phyloP scores from a whole-genome alignment of 352 stramenopile species.

The Phytophthora crassamura region DNA sequence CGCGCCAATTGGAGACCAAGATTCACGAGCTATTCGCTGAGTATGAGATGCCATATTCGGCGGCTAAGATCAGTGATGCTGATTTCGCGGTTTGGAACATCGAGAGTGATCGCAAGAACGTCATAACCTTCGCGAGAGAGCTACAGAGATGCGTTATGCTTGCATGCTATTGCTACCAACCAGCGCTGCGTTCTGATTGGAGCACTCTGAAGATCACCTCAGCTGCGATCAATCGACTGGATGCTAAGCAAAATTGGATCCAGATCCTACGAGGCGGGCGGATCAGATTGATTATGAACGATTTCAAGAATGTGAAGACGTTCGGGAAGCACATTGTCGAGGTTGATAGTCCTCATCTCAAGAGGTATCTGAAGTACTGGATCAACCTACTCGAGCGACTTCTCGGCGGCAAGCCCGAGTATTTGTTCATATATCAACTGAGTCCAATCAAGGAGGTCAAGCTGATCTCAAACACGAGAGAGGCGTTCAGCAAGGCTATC shows the following conservation, averaged over 20 bases:
- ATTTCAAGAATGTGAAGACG: neutral
- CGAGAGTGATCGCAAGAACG: neutral
- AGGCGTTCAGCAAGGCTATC: no score
- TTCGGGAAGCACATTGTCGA: neutral
- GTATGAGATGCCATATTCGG: no score
- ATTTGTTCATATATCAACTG: neutral
- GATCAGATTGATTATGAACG: no score
- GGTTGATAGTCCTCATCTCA: neutral
- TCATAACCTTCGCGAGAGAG: conserved; percentile 2
- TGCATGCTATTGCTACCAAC: neutral
- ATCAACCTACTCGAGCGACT: neutral
- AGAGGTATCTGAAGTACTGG: neutral
- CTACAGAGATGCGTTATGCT: neutral
- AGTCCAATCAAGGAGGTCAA: neutral
- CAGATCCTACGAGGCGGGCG: no score
- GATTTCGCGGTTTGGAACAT: neutral
- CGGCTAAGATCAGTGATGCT: neutral
- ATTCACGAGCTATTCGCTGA: no score
- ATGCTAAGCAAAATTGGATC: no score
- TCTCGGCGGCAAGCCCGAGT: neutral
- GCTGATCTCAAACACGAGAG: no score
- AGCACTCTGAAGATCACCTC: neutral
- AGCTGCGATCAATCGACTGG: no score
- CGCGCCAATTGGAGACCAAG: no score
- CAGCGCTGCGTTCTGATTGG: conserved; percentile 1